Base-by-base conservation (phyloP, 2,329 filamentous ascomycete species). In the Scedosporium boydii region DNA sequence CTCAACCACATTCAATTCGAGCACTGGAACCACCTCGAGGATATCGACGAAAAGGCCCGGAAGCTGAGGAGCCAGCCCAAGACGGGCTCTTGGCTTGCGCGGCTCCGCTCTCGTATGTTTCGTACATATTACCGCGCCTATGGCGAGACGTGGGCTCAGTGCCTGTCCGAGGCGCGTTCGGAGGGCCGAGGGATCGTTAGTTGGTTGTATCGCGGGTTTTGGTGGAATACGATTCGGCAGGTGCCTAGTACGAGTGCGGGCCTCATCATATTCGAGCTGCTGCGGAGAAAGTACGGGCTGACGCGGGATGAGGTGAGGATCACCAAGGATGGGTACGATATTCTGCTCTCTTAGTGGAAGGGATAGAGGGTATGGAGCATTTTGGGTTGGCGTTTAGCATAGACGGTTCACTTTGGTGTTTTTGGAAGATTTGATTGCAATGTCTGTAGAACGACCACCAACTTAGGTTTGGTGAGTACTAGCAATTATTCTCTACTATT, bases 201-300 rank as follows among this genome's bases (percentile, higher is more conserved):
- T 14, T 92, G 88, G 82, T 73, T 92, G 5, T 93, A 89, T 69
- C 78, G 83, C 4, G 87, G 86, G 12, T 91, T 92, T 71, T 85
- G 88, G 80, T 84, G 83, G 82, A 87, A 82, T 61, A 89, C 89
- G 0, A 81, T 91, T 60, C 78, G 87, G 4, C 88, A 91, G 73
- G 87, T 90, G 1, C 89, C 89, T 0, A 90, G 87, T 70, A 92
- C 89, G 1, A 89, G 86, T 64, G 89, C 89, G 0, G 89, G 88
- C 0, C 71, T 93, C 64, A 90, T 93, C 67, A 89, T 91, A 21
- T 93, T 93, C 70, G 89, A 93, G 74, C 70, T 93, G 55, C 85
- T 91, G 44, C 78, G 89, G 63, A 78, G 88, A 42, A 90, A 90
- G 73, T 92, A 91, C 67, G 87, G 86, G 1, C 78, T 83, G 63